Conservation (phyloP, 495 filamentous ascomycete species). For the Penicillium arizonense region DNA sequence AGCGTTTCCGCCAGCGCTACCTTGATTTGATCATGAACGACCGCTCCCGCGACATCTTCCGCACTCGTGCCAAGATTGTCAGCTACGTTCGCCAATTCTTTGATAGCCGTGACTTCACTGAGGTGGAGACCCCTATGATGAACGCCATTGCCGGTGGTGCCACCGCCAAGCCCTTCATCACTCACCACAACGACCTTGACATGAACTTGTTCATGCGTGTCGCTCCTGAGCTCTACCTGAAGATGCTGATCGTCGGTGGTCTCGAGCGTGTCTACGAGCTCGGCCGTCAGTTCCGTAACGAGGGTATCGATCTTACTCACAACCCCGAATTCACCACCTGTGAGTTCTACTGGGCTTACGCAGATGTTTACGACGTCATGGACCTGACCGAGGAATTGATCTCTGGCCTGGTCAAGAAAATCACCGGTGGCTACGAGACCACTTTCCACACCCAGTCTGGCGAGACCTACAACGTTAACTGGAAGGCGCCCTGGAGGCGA, state of each 20-base stretch:
- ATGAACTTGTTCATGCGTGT: slow-evolving; percentile 94
- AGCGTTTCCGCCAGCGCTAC: slow-evolving; percentile 85
- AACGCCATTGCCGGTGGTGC: slow-evolving; percentile 93
- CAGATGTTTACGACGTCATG: slow-evolving; percentile 92
- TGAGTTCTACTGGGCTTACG: slow-evolving; percentile 96
- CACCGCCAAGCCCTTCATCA: slow-evolving; percentile 92
- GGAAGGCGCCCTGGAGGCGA: slow-evolving; percentile 89
- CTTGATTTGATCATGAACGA: slow-evolving; percentile 97
- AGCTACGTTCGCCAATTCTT: slow-evolving; percentile 84
- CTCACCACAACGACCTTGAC: slow-evolving; percentile 90
- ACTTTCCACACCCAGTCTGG: slow-evolving; percentile 79
- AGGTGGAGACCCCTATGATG: slow-evolving; percentile 99
- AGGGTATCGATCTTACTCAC: slow-evolving; percentile 94
- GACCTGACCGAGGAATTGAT: slow-evolving; percentile 91
- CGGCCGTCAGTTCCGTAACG: slow-evolving; percentile 89
- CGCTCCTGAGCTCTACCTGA: slow-evolving; percentile 93
- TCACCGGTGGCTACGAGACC: slow-evolving; percentile 83
- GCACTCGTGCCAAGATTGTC: slow-evolving; percentile 81
- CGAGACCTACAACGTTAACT: slow-evolving; percentile 87
- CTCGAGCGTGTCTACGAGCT: slow-evolving; percentile 92
- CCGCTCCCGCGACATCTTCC: slow-evolving; percentile 71
- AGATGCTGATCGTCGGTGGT: slow-evolving; percentile 93
- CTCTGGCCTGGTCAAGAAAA: slow-evolving; percentile 83
- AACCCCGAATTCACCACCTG: slow-evolving; percentile 98
- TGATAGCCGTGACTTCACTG: slow-evolving; percentile 78